Base-by-base conservation (phyloP, 352 stramenopile genomes). In the Pythium dissotocum region DNA sequence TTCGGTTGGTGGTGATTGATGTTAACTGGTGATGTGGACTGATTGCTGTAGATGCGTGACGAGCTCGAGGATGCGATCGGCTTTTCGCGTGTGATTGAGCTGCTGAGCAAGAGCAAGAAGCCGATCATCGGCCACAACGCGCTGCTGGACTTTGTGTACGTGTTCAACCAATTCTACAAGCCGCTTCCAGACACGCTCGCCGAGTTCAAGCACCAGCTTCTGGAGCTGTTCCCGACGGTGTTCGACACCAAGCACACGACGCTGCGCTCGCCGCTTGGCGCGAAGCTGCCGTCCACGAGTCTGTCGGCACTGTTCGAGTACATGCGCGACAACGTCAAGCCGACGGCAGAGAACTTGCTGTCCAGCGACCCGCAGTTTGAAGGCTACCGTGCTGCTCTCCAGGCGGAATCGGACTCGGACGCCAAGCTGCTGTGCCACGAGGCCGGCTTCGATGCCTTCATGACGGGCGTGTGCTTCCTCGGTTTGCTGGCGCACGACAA, bases 401-500 rank as follows among this genome's bases (percentile, higher is more conserved):
- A 88, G 63, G 73, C 73, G 16, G 75, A 87, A 36, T 71, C 72
- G 1, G 75, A 86, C 58, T 73, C 71, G 6, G 75, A 85, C 2
- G 75, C 80, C 33, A 85, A 79, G n/a, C 52, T 82, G 58, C 66
- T 93, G 28, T 90, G 83, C 38, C 87, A 95, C 67, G 87, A 95
- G 63, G 87, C 87, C n/a, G 87, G 87, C 42, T 95, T 93, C 55
- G 87, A 95, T 44, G 85, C 87, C 18, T 91, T 93, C 72, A 94
- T 95, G 85, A 95, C 87, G 2, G 80, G 75, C 49, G 78, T 93
- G 36, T 90, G 86, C 61, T 94, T 91, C 67, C 65, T 94, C 24
- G 84, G 84, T 36, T 65, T 94, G 21, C 61, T 91, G 38, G 81
- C 79, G 0, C 81, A 90, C 48, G 78, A 90, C 42, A 65, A 74